Evolutionary conservation across 148 eudicot species (phyloP).

Genomic region (Diospyros kaki): DNA sequence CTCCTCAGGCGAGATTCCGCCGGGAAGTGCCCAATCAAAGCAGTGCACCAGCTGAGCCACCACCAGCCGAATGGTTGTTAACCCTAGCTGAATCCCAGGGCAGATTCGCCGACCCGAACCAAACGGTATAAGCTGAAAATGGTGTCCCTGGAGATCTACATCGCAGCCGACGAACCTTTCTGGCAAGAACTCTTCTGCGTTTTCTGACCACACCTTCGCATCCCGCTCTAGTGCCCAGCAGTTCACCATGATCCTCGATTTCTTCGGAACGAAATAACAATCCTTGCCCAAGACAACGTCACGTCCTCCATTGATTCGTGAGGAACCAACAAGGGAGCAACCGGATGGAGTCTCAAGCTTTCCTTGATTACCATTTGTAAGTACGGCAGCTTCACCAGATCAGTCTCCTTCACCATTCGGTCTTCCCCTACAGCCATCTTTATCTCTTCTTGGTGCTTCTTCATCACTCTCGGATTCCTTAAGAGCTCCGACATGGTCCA

Average conservation of each 20-base stretch:
- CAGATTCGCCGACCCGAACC: slow-evolving; percentile 77
- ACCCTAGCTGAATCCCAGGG: no score
- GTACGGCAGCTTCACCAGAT: slow-evolving; percentile 42
- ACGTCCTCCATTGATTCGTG: slow-evolving; percentile 44
- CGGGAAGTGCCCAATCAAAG: slow-evolving; percentile 62
- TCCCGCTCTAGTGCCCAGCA: slow-evolving; percentile 66
- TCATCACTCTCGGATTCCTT: slow-evolving; percentile 36
- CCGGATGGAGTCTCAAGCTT: slow-evolving; percentile 47
- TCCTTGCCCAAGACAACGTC: no score
- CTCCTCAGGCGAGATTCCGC: slow-evolving; percentile 34
- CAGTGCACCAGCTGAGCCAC: slow-evolving; percentile 54
- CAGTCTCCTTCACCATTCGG: slow-evolving; percentile 29
- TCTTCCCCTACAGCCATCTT: slow-evolving; percentile 28
- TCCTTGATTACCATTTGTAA: slow-evolving; percentile 54
- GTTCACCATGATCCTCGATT: slow-evolving; percentile 41
- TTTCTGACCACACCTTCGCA: slow-evolving; percentile 40
- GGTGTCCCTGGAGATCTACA: slow-evolving; percentile 55
- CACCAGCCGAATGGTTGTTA: no score
- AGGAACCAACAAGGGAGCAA: slow-evolving; percentile 53
- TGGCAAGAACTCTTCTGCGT: slow-evolving; percentile 47
- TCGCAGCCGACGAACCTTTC: slow-evolving; percentile 39
- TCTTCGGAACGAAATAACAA: slow-evolving; percentile 43
- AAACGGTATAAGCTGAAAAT: slow-evolving; percentile 62
- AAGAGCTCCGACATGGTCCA: slow-evolving; percentile 62
- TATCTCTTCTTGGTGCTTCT: slow-evolving; percentile 50